These are phyloP conservation scores for Phytophthora vignae DNA, from an alignment of 352 stramenopile species.

Conservation along the genomic window DNA sequence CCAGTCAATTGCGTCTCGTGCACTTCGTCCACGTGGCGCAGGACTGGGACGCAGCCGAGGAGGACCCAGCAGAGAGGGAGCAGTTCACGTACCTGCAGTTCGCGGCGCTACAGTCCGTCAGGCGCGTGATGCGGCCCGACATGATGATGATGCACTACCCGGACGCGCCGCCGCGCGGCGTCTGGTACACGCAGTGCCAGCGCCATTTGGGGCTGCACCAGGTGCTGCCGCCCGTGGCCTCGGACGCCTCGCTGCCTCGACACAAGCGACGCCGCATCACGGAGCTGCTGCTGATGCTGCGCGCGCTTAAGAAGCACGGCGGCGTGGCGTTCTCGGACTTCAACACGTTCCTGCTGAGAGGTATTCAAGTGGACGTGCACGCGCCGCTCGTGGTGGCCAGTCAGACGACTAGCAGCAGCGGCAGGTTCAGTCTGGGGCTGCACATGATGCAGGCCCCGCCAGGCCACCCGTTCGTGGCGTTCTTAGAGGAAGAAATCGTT, in stretches of 20 bases:
- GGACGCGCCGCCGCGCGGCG: constrained; percentile 33
- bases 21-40: constrained; percentile 49
- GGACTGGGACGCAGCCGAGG: constrained; percentile 13
- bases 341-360: constrained; percentile 43
- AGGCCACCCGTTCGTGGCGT: constrained; percentile 39
- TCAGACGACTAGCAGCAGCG: constrained; percentile 13
- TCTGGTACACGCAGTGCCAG: constrained; percentile 60
- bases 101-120: constrained; percentile 43
- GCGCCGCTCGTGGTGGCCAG: constrained; percentile 34
- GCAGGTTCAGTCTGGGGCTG: constrained; percentile 33
- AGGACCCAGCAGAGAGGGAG: constrained; percentile 18
- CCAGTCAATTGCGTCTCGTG: constrained; percentile 24
- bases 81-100: constrained; percentile 53
- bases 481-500: constrained; percentile 37
- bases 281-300: constrained; percentile 49
- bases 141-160: constrained; percentile 58
- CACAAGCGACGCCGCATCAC: constrained; percentile 40
- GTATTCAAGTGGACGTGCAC: constrained; percentile 14
- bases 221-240: constrained; percentile 40
- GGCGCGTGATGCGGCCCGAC: constrained; percentile 28
- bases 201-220: constrained; percentile 51
- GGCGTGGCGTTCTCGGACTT: constrained; percentile 48
- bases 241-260: constrained; percentile 15
- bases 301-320: constrained; percentile 37
- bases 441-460: constrained; percentile 44